Evolutionary conservation across 2,329 filamentous ascomycete genomes (phyloP), one percentile per base, ranked within the genome.

Genomic region (Grosmannia clavigera): DNA sequence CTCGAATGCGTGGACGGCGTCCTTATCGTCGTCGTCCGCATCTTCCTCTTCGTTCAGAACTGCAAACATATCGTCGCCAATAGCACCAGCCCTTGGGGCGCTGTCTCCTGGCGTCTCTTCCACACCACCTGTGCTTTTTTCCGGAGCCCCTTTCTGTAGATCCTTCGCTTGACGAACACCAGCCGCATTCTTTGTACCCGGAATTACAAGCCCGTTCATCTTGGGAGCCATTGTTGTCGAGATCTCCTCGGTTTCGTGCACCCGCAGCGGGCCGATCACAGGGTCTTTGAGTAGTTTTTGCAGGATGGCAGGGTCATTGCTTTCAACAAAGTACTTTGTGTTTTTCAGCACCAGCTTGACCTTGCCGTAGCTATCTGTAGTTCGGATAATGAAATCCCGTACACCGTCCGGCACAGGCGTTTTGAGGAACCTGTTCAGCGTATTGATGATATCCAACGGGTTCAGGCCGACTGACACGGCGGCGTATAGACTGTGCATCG

Each of bases 311-410:
- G 91, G 87, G 71, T 97, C 92, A 25, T 88, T 86, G 67, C 89
- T 96, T 73, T 99, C 94, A 63, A 97, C 85, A 67, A 88, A 96
- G 72, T 95, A 96, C 65, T 90, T 88, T 64, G 92, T 97, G 68
- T 96, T 88, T 72, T 96, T 95, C 64, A 97, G 74, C 53, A 97
- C 94, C 58, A 97, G 82, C 72, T 96, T 94, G 60, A 96, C 91
- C 73, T 96, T 97, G 65, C 94, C 94, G 70, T 94, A 97, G 58
- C 89, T 94, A 64, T 89, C 29, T 1, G 85, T 6, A 91, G 95
- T 64, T 90, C 94, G 62, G 84, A 74, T 75, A 65, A 92, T 92
- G 71, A 92, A 96, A 10, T 83, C 77, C 63, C 85, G 82, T 63
- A 97, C 88, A 55, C 85, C 82, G n/a, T 88, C 81, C 0, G 92